Evolutionary conservation across 179 eudicot species (phyloP), one percentile per base, ranked within the genome.

Genomic region (Beta corolliflora): DNA sequence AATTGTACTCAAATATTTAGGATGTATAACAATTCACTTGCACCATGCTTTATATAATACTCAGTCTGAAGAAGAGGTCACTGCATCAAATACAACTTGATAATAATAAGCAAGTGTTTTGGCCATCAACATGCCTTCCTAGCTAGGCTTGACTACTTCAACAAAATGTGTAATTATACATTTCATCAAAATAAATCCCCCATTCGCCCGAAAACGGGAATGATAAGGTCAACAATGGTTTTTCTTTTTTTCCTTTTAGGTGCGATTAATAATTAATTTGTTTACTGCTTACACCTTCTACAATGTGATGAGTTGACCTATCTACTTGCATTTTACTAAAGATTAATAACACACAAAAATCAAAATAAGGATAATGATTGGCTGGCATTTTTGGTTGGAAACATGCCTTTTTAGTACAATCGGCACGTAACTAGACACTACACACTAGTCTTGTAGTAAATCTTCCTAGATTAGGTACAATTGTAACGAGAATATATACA

Each of bases 11-110:
- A 44, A 68, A 44, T 23, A 16, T 16, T 19, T 70, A 9, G 73
- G 73, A 6, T 70, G 9, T 7, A 70, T 5, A 8, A 70, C 54
- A 45, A 15, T 45, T 70, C 1, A 19, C 1, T 70, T 8, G 73
- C 50, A 70, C 45, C 29, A 45, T 70, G 73, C 14, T 70, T 18
- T 69, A 70, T 70, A 70, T 70, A 46, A 45, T 70, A 7, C 50
- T 7, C 5, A 19, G 14, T 19, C 13, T 19, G 7, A 16, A 45
- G 73, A 45, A 2, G 13, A 44, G 21, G 65, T 50, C 25, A 69
- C 16, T 21, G 54, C 54, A 44, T 68, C 46, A 44, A 67, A 44
- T 36, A 68, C 6, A 36, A 14, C 50, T 36, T 44, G 8, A 68
- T 68, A 60, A 60, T 60, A 6, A 15, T 23, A 61, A 3, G 19